These are phyloP conservation scores for Sanghuangporus weigelae DNA, from an alignment of 1,284 basidiomycete genomes.

Conservation along the genomic window DNA sequence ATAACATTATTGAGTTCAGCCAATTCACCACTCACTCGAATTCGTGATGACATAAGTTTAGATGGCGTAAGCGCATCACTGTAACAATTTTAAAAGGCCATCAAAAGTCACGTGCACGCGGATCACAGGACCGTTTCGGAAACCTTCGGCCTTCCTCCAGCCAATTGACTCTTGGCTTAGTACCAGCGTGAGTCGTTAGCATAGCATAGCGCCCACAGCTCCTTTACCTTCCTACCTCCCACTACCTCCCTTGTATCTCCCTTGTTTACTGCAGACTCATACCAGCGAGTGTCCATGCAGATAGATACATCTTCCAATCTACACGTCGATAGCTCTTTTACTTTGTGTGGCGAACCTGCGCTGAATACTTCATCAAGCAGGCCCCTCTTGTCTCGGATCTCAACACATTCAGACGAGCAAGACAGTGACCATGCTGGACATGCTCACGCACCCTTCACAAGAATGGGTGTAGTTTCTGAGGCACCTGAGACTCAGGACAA, in stretches of 20 bases:
- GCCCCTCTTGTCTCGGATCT: constrained; percentile 5
- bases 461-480: constrained; percentile 7
- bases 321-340: constrained; percentile 3
- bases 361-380: constrained; percentile 9
- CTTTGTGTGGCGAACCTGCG: constrained; percentile 9
- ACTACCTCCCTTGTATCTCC: not conserved
- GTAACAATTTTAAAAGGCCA: no score
- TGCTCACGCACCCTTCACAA: not conserved
- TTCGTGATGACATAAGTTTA: no score
- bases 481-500: not conserved
- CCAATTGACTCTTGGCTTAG: not conserved
- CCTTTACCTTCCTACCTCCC: not conserved
- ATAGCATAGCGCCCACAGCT: not conserved
- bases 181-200: not conserved
- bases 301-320: constrained; percentile 4
- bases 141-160: not conserved
- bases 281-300: constrained; percentile 6
- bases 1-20: not conserved
- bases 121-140: not conserved
- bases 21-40: no score
- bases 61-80: no score
- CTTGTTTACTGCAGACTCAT: not conserved
- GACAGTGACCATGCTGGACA: not conserved
- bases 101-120: not conserved
- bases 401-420: constrained; percentile 1